These are phyloP conservation scores for Dactylorhiza incarnata DNA, from an alignment of 106 monocot species.

Conservation along the genomic window DNA sequence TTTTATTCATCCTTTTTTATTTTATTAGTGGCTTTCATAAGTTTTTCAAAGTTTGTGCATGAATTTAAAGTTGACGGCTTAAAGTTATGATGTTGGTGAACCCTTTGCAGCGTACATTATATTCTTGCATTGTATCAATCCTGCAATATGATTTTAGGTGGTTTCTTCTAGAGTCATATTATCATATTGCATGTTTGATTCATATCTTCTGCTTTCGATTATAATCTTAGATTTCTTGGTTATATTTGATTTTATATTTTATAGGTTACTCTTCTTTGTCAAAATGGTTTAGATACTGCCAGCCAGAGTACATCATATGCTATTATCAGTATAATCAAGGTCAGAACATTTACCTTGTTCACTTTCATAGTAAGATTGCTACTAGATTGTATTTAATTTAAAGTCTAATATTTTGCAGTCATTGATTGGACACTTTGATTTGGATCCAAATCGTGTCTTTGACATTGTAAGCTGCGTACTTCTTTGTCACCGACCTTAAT, in stretches of 20 bases:
- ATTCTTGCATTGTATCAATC: background rate
- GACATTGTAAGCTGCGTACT: constrained; percentile 70
- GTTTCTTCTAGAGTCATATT: background rate
- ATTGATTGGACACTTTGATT: constrained; percentile 96
- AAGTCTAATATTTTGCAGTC: constrained; percentile 45
- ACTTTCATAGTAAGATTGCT: background rate
- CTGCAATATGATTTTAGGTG: background rate
- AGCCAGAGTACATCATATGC: constrained; percentile 35
- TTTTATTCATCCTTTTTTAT: background rate
- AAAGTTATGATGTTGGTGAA: background rate
- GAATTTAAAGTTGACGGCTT: background rate
- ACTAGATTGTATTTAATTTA: background rate
- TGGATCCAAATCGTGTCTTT: constrained; percentile 98
- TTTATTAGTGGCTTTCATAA: background rate
- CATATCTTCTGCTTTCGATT: background rate
- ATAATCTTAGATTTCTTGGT: background rate
- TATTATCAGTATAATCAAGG: constrained; percentile 88
- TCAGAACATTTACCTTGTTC: constrained; percentile 11
- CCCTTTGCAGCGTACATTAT: background rate
- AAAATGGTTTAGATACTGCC: constrained; percentile 53
- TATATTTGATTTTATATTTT: constrained; percentile 7
- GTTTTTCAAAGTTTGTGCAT: background rate
- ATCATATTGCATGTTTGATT: background rate
- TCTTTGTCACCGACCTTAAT: background rate
- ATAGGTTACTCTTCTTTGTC: constrained; percentile 91